These are phyloP conservation scores for Podospora pseudoanserina DNA, from an alignment of 495 filamentous ascomycete genomes.

Conservation along the genomic window DNA sequence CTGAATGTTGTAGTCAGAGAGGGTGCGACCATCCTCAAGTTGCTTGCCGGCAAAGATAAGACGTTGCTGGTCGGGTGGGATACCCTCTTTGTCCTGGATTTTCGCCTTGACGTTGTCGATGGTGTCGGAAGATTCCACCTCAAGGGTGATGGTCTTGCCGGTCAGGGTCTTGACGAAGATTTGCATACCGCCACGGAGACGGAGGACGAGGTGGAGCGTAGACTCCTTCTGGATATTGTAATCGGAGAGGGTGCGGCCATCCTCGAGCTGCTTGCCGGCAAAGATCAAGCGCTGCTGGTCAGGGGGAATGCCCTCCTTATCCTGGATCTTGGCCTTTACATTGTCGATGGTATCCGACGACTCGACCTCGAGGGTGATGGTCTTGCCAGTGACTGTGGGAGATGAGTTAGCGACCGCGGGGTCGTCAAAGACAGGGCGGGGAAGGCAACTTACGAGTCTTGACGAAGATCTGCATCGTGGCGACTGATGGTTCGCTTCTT, in stretches of 20 bases:
- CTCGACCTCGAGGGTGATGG: slow-evolving; percentile 99
- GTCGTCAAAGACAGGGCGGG: slow-evolving; percentile 3
- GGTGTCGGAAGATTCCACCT: slow-evolving; percentile 93
- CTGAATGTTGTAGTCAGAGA: slow-evolving; percentile 98
- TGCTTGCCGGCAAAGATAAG: slow-evolving; percentile 98
- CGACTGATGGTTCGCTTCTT: slow-evolving; percentile 1
- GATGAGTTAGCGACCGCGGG: slow-evolving; percentile 27
- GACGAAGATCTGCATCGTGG: slow-evolving; percentile 93
- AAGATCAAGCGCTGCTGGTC: slow-evolving; percentile 99
- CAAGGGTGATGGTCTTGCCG: slow-evolving; percentile 96
- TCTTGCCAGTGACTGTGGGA: slow-evolving; percentile 82
- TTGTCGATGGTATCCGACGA: slow-evolving; percentile 98
- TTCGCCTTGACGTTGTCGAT: slow-evolving; percentile 92
- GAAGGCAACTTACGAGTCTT: slow-evolving; percentile 75
- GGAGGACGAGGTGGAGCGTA: slow-evolving; percentile 91
- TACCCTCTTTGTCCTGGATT: slow-evolving; percentile 90
- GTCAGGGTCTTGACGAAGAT: slow-evolving; percentile 90
- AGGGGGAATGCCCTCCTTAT: slow-evolving; percentile 98
- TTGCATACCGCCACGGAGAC: slow-evolving; percentile 98
- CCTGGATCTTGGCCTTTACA: slow-evolving; percentile 98
- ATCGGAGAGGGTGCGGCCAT: slow-evolving; percentile 92
- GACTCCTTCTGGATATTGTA: slow-evolving; percentile 99
- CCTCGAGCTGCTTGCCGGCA: slow-evolving; percentile 96
- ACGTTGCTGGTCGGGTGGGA: slow-evolving; percentile 90
- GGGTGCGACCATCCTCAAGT: slow-evolving; percentile 72